Percentiles rank a stretch among this genome's conserved stretches.
phyloP scores from a whole-genome alignment of 805 yeast genomes.

The Candida nitratophila region DNA sequence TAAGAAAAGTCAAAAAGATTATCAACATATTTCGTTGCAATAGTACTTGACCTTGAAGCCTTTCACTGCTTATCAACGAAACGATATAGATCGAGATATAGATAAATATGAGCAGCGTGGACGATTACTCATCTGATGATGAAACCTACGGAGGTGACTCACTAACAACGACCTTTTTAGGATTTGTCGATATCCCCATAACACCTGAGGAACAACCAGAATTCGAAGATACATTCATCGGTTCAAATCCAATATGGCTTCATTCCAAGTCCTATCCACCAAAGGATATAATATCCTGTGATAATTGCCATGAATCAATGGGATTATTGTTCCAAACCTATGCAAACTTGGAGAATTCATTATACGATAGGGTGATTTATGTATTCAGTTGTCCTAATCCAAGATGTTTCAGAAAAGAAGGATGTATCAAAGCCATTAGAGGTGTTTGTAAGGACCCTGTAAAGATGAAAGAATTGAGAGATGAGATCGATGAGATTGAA shows the following conservation, averaged over 20 bases:
- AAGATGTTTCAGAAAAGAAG: constrained; percentile 60
- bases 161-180: constrained; percentile 40
- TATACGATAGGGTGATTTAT: constrained; percentile 77
- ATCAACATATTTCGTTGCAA: too few species aligned
- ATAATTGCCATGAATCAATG: constrained; percentile 55
- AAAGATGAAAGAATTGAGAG: constrained; percentile 32
- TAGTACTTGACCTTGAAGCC: too few species aligned
- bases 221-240: constrained; percentile 68
- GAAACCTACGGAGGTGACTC: constrained; percentile 21
- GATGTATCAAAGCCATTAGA: constrained; percentile 69
- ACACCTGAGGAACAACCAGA: constrained; percentile 39
- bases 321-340: constrained; percentile 70
- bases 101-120: constrained; percentile 3
- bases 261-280: constrained; percentile 52
- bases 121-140: constrained; percentile 48
- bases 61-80: too few species aligned
- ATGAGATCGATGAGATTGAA: constrained; percentile 32
- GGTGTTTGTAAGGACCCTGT: constrained; percentile 61
- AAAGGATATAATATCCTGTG: constrained; percentile 49
- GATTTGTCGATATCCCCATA: constrained; percentile 58
- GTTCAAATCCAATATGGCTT: constrained; percentile 74
- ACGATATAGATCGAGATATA: too few species aligned
- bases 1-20: too few species aligned
- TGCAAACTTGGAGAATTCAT: constrained; percentile 65
- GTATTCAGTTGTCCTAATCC: constrained; percentile 66